Percentiles rank a stretch among this genome's conserved stretches.
These are phyloP conservation scores for Saturnispora saitoi DNA, from an alignment of 805 yeast genomes.

Conservation along the genomic window DNA sequence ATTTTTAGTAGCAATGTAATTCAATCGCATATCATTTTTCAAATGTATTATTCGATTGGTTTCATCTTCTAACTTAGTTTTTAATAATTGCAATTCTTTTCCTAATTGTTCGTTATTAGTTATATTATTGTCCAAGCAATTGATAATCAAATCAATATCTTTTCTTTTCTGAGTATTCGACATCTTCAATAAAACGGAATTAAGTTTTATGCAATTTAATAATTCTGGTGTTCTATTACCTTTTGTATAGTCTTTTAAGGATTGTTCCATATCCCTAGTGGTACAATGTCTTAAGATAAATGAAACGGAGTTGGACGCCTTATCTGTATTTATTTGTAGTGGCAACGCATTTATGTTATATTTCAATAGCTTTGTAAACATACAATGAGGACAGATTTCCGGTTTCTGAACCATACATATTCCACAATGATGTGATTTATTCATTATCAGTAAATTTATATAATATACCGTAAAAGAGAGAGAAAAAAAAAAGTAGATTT, in stretches of 20 bases:
- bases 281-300: background rate
- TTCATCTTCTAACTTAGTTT: background rate
- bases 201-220: background rate
- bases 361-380: background rate
- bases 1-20: background rate
- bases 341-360: background rate
- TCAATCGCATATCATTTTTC: background rate
- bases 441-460: background rate
- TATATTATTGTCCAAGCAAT: background rate
- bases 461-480: background rate
- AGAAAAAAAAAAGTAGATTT: background rate
- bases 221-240: background rate
- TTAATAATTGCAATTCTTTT: background rate
- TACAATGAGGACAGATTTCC: background rate
- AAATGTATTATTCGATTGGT: background rate
- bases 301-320: background rate
- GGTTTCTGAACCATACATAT: background rate
- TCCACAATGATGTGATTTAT: background rate
- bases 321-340: background rate
- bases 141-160: background rate
- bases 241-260: background rate
- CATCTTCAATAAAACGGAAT: conserved; percentile 3
- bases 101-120: background rate
- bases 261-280: background rate
- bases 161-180: background rate